Evolutionary conservation across 495 filamentous ascomycete genomes (phyloP), one percentile per base, ranked within the genome.

Genomic region (Bacidia rubella): DNA sequence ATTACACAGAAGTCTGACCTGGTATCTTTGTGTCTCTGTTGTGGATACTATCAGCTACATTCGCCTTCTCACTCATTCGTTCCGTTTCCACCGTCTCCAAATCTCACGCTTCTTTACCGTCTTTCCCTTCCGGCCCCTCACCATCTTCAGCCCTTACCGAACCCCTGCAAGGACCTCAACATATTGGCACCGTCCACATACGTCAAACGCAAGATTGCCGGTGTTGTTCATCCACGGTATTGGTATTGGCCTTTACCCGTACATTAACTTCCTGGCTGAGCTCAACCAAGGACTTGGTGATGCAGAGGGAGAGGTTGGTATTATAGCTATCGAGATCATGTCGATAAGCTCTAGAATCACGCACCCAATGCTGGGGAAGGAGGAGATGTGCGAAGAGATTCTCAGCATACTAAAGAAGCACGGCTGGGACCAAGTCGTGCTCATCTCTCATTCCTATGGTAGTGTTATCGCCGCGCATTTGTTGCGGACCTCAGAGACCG

Each of bases 151-250:
- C 3, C 58, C 59, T 15, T 49, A 66, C 12, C 61, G 47, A 17
- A 70, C 70, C 1, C 75, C 79, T 0, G 69, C 69, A 0, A 68
- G 69, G 29, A 62, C 66, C n/a, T 57, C 79, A 0, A 69, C 71
- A 27, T 86, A 86, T 66, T 83, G 80, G 80, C 65, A 79, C 60
- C 73, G 78, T 17, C 75, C 78, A 1, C 82, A 85, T 57, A 75
- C 66, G 10, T 77, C 79, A 1, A 63, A 63, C 4, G 66, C 68
- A 4, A 70, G 70, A 24, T 61, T 74, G 1, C 82, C 82, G 0
- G 57, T 85, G 41, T 61, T 86, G 2, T 83, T 85, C 62, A 68
- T 85, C 19, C 82, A 86, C 60, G 82, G 82, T n/a, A 83, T 86
- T 47, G 80, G 81, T 23, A 76, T 85, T 49, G 81, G 81, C 0